Evolutionary conservation across 108 stramenopile genomes (phyloP), one percentile per base, ranked within the genome.

Genomic region (Bacterosira constricta): DNA sequence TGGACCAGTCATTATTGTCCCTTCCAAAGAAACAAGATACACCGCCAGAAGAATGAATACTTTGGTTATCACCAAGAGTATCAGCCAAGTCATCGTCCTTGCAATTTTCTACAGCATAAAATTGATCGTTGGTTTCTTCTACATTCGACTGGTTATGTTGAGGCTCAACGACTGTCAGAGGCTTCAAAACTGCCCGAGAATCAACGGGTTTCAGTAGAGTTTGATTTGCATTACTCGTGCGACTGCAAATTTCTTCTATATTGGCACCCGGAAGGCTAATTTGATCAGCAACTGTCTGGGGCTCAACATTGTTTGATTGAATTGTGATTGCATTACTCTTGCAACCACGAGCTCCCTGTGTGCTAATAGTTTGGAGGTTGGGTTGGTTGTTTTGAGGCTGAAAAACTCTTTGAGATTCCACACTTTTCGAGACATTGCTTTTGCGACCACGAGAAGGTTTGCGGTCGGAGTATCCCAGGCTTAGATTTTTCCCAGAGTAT

Each of bases 21-120:
- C 39, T 62, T 62, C n/a, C 61, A 62, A 62, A 42, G 35, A 23
- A 62, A 4, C 23, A 44, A 27, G 61, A 62, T 29, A 17, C 61
- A 15, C 61, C 61, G 23, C 21, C 0, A 29, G 29, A 11, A 25
- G 61, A 44, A 6, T 17, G 32, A 17, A 62, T 31, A 31, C 61
- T 62, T 7, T 17, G 29, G 8, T 37, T 21, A 46, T 62, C 61
- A 13, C 3, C 1, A 44, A 1, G 13, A 23, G 30, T n/a, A 27
- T 32, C 23, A 29, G 59, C 38, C 6, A 29, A 13, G 29, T 37
- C 4, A 18, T 21, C 1, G 17, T 54, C n/a, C 20, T 56, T 8
- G 10, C 34, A 7, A 20, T 4, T 2, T 20, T 36, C n/a, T n/a
- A n/a, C n/a, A n/a, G n/a, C n/a, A 42, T 42, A 2, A n/a, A 42